Percentiles rank a stretch among this genome's conserved stretches.
Evolutionary conservation across 306 rosid species (phyloP).

Genomic region (Coriaria nepalensis): DNA sequence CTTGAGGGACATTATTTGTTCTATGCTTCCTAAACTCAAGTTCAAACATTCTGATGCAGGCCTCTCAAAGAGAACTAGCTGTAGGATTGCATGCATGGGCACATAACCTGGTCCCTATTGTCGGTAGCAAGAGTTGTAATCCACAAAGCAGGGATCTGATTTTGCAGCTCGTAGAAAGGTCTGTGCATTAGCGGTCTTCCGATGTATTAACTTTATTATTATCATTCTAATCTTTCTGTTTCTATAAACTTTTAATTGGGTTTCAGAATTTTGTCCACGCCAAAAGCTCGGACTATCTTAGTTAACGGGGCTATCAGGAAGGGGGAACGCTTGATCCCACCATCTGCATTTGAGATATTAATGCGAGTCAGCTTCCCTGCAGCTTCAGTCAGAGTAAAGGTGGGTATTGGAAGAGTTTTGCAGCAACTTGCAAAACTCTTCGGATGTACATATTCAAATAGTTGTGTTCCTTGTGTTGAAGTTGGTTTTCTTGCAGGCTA

Average conservation of each 20-base stretch:
- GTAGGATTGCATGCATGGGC: constrained; percentile 88
- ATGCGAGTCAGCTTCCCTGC: constrained; percentile 58
- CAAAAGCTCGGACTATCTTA: constrained; percentile 70
- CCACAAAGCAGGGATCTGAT: constrained; percentile 82
- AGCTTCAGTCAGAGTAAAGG: constrained; percentile 71
- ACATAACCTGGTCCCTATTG: constrained; percentile 59
- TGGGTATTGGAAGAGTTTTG: constrained; percentile 12
- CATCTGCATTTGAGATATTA: constrained; percentile 60
- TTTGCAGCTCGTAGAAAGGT: constrained; percentile 86
- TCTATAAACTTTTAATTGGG: constrained; percentile 9
- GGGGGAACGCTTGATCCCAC: constrained; percentile 84
- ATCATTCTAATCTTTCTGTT: background rate
- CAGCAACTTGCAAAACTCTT: constrained; percentile 5
- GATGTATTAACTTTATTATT: background rate
- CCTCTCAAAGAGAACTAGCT: constrained; percentile 59
- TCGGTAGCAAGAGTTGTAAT: constrained; percentile 52
- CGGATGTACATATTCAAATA: background rate
- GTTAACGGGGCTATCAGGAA: constrained; percentile 80
- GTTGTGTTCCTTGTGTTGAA: background rate
- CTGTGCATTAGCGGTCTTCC: constrained; percentile 9
- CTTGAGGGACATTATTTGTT: background rate
- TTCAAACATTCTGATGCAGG: constrained; percentile 30
- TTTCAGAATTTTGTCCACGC: constrained; percentile 58
- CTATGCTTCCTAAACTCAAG: constrained; percentile 3
- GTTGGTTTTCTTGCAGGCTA: constrained; percentile 44